Base-by-base conservation (phyloP, 2,329 filamentous ascomycete species). In the Drechslera avenae region DNA sequence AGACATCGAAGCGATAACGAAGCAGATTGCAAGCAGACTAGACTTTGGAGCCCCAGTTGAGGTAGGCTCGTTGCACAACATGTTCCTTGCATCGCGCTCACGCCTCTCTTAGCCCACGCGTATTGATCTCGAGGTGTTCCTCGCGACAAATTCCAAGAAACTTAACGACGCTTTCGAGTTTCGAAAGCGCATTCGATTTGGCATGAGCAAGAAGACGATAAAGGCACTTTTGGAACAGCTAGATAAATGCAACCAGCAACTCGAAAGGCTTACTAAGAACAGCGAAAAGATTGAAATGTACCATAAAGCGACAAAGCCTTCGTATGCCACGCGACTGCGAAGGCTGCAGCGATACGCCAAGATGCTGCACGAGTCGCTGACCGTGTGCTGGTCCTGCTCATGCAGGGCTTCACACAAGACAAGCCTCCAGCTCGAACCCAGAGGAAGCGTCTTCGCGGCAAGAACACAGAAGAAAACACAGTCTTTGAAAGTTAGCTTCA, bases 241-340 rank as follows among this genome's bases (percentile, higher is more conserved):
- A 16, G 65, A 72, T 30, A 68, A 72, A 2, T 74, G 71, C 60
- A 73, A 73, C 42, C 72, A 71, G 30, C 69, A 73, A 41, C 60
- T 74, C 3, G 72, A 74, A 43, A 63, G 72, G 12, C 73, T 73
- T 32, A 73, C 71, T 0, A 67, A 73, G 23, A 67, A 68, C 39
- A 72, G 67, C 17, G 71, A 73, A 44, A 73, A 66, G 54, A 65
- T 74, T 3, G 70, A 74, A 31, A 69, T 66, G 1, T 66, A 63
- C 43, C 65, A 70, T 17, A 73, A 68, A 45, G 50, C 60, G 4
- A 62, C 61, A 3, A 73, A 73, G 43, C 70, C 70, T 9, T 70
- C 69, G 0, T 70, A 72, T 39, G 68, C 68, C 9, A 60, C 51
- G 21, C 62, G 64, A 6, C 44, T 74, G 26, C 70, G 72, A 35